Evolutionary conservation across 2,329 filamentous ascomycete genomes (phyloP).

Genomic region (Pseudogymnoascus sp.): DNA sequence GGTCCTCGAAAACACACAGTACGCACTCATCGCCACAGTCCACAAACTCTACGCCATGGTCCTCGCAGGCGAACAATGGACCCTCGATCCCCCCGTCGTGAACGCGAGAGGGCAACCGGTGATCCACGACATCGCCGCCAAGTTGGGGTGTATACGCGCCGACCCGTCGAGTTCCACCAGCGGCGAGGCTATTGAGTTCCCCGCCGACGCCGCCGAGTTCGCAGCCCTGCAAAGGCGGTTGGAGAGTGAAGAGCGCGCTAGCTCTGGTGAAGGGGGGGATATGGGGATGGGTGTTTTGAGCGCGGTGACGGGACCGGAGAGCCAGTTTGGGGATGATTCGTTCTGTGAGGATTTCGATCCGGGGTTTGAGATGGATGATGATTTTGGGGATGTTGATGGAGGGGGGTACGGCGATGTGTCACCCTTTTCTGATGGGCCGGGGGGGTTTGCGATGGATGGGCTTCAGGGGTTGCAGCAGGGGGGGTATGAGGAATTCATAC

Average conservation of each 20-base stretch:
- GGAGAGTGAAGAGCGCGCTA: slow-evolving; percentile 24
- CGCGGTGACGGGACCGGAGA: not conserved
- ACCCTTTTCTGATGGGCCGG: not conserved
- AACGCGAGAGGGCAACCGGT: slow-evolving; percentile 55
- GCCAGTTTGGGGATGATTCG: not conserved
- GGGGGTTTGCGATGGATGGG: not conserved
- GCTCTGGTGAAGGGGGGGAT: not conserved
- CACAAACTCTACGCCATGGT: slow-evolving; percentile 60
- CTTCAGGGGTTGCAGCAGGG: not conserved
- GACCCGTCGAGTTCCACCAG: slow-evolving; percentile 32
- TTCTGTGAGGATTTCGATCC: not conserved
- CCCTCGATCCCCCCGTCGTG: slow-evolving; percentile 53
- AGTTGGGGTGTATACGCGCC: slow-evolving; percentile 54
- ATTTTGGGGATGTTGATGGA: not conserved
- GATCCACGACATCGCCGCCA: slow-evolving; percentile 56
- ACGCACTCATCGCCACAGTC: slow-evolving; percentile 54
- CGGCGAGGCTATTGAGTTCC: slow-evolving; percentile 38
- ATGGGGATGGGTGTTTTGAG: not conserved
- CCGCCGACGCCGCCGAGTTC: slow-evolving; percentile 51
- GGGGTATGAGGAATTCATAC: not conserved
- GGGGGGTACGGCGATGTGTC: not conserved
- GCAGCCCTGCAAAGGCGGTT: slow-evolving; percentile 48
- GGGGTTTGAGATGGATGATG: not conserved
- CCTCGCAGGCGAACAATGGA: slow-evolving; percentile 48
- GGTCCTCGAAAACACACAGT: slow-evolving; percentile 56